Percentiles rank a stretch among this genome's conserved stretches.
These are phyloP conservation scores for Sporothrix euskadiensis DNA, from an alignment of 2,329 filamentous ascomycete species.

Conservation along the genomic window DNA sequence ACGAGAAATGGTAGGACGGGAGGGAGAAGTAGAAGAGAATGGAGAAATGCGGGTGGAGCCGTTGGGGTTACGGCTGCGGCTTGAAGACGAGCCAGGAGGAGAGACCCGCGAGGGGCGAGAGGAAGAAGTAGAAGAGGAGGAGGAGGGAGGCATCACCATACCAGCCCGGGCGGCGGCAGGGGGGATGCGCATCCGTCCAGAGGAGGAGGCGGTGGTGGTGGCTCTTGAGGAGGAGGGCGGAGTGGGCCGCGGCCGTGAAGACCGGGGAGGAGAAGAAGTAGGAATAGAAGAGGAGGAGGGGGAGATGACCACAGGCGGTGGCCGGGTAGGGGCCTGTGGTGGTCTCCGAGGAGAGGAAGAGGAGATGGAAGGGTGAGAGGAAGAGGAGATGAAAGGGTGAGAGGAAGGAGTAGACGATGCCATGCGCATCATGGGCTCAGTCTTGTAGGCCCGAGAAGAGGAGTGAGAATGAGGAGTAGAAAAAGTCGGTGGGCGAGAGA, in stretches of 20 bases:
- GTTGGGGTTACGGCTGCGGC: not conserved
- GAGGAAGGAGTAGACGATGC: not conserved
- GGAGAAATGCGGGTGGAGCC: not conserved
- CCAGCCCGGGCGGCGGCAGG: slow-evolving; percentile 2
- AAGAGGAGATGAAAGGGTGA: not conserved
- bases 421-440: slow-evolving; percentile 13
- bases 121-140: not conserved
- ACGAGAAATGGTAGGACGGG: not conserved
- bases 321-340: not conserved
- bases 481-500: not conserved
- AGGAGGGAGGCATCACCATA: not conserved
- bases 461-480: not conserved
- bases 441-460: not conserved
- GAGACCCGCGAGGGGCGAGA: not conserved
- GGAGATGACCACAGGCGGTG: not conserved
- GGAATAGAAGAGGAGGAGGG: not conserved
- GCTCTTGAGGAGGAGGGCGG: not conserved
- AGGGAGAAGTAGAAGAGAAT: not conserved
- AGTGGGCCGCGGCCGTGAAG: not conserved
- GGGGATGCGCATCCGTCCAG: not conserved
- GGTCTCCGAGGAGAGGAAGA: not conserved
- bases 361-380: not conserved
- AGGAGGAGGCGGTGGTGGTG: not conserved
- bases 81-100: not conserved
- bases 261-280: not conserved